Percentiles rank a stretch among this genome's conserved stretches.
Evolutionary conservation across 2,329 filamentous ascomycete species (phyloP).

Genomic region (Fusarium algeriense): DNA sequence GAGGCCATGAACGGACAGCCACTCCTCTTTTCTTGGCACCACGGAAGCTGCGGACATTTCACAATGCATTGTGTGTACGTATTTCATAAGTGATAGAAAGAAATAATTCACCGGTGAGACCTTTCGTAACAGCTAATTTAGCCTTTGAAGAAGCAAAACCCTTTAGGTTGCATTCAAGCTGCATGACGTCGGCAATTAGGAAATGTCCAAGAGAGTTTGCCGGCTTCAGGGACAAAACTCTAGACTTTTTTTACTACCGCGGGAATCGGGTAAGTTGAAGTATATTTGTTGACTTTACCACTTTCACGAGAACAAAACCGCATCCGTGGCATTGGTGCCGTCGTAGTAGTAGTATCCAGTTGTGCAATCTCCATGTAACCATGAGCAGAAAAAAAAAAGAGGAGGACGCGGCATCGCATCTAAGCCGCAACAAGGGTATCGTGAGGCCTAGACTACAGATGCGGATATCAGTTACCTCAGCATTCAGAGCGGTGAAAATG

Average conservation of each 20-base stretch:
- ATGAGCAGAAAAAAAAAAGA: background rate
- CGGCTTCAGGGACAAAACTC: slow-evolving; percentile 11
- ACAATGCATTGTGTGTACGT: background rate
- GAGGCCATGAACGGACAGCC: slow-evolving; percentile 24
- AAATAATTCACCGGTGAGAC: background rate
- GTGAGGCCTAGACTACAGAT: slow-evolving; percentile 13
- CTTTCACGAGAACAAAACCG: background rate
- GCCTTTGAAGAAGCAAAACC: background rate
- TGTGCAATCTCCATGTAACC: slow-evolving; percentile 13
- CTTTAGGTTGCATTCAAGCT: slow-evolving; percentile 11
- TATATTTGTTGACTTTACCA: background rate
- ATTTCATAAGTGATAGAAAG: background rate
- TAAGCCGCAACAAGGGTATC: slow-evolving; percentile 28
- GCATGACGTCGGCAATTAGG: slow-evolving; percentile 9
- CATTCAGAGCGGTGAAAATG: slow-evolving; percentile 47
- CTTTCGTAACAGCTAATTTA: background rate
- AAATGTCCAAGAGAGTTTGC: background rate
- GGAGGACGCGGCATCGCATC: slow-evolving; percentile 20
- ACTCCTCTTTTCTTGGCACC: slow-evolving; percentile 30
- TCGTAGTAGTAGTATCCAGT: slow-evolving; percentile 5
- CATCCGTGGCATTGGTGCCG: slow-evolving; percentile 29
- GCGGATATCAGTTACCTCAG: slow-evolving; percentile 38
- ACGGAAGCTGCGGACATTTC: slow-evolving; percentile 29
- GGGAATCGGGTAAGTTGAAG: slow-evolving; percentile 1
- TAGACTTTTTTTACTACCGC: background rate